These are phyloP conservation scores for Hemisphaericaspora lyxosophila DNA, from an alignment of 1,139 yeast genomes.

Conservation along the genomic window DNA sequence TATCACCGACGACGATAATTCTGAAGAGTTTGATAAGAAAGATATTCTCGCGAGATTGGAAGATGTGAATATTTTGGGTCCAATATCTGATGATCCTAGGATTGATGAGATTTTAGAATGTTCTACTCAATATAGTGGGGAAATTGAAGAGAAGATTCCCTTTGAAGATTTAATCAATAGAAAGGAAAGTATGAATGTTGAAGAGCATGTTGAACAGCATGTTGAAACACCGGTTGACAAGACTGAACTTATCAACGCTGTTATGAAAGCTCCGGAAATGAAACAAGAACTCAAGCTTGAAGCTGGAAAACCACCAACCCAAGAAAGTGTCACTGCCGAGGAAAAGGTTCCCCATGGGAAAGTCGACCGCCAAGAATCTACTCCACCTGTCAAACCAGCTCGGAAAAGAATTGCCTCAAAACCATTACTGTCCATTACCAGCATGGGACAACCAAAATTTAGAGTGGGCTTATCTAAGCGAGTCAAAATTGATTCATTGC, in stretches of 20 bases:
- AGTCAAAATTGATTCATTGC: conserved; percentile 32
- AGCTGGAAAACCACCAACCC: not conserved
- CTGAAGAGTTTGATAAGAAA: conserved; percentile 9
- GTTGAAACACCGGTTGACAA: not conserved
- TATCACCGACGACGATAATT: conserved; percentile 7
- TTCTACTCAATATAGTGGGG: conserved; percentile 8
- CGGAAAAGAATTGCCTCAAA: conserved; percentile 12
- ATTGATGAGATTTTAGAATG: conserved; percentile 9
- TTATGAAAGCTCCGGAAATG: not conserved
- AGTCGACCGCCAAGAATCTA: not conserved
- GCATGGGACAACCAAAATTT: conserved; percentile 11
- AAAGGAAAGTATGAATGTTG: not conserved
- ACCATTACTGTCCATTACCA: conserved; percentile 16
- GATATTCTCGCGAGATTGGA: conserved; percentile 6
- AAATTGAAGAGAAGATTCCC: not conserved
- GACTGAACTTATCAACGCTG: not conserved
- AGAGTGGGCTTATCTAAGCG: conserved; percentile 36
- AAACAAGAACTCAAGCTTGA: not conserved
- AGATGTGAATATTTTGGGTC: not conserved
- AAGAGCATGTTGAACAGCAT: not conserved
- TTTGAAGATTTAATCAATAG: not conserved
- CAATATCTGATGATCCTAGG: conserved; percentile 1
- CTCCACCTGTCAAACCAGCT: not conserved
- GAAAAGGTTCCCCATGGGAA: not conserved
- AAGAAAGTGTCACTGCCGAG: not conserved